phyloP scores from a whole-genome alignment of 192 early-diverging fungal genomes.

The Neocallimastix lanati region DNA sequence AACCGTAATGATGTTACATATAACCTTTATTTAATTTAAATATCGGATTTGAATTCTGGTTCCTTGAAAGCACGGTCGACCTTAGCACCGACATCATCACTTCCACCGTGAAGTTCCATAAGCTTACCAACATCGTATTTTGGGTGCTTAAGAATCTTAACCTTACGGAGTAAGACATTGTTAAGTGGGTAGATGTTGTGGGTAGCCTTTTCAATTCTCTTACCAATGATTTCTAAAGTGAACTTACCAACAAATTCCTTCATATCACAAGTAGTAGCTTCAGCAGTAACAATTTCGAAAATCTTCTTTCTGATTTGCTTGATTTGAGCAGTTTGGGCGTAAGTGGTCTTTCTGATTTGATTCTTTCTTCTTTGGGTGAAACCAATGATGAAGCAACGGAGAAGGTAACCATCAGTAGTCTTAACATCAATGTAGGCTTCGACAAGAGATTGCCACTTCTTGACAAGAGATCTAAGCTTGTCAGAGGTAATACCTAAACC shows the following conservation, averaged over 20 bases:
- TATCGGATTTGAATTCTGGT: background rate
- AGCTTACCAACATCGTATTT: slow-evolving; percentile 50
- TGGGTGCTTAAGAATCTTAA: slow-evolving; percentile 96
- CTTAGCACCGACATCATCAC: slow-evolving; percentile 23
- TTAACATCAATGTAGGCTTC: slow-evolving; percentile 98
- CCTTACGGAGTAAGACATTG: slow-evolving; percentile 91
- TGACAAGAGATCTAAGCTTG: slow-evolving; percentile 98
- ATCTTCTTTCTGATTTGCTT: slow-evolving; percentile 99
- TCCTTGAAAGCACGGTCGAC: slow-evolving; percentile 1
- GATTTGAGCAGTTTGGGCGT: slow-evolving; percentile 93
- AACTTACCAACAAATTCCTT: slow-evolving; percentile 94
- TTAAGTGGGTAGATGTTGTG: slow-evolving; percentile 96
- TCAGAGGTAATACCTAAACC: slow-evolving; percentile 99
- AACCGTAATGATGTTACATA: background rate
- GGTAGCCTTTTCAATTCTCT: slow-evolving; percentile 91
- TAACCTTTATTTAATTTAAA: background rate
- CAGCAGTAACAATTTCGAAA: slow-evolving; percentile 90
- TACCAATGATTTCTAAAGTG: slow-evolving; percentile 91
- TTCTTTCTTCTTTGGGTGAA: slow-evolving; percentile 87
- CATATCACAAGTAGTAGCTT: slow-evolving; percentile 72
- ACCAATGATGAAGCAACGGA: slow-evolving; percentile 91
- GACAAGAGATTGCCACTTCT: slow-evolving; percentile 98
- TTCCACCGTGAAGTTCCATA: slow-evolving; percentile 82
- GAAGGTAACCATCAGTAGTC: slow-evolving; percentile 98
- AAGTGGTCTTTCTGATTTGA: slow-evolving; percentile 96